phyloP scores from a whole-genome alignment of 2,329 filamentous ascomycete species.

The Colletotrichum godetiae region DNA sequence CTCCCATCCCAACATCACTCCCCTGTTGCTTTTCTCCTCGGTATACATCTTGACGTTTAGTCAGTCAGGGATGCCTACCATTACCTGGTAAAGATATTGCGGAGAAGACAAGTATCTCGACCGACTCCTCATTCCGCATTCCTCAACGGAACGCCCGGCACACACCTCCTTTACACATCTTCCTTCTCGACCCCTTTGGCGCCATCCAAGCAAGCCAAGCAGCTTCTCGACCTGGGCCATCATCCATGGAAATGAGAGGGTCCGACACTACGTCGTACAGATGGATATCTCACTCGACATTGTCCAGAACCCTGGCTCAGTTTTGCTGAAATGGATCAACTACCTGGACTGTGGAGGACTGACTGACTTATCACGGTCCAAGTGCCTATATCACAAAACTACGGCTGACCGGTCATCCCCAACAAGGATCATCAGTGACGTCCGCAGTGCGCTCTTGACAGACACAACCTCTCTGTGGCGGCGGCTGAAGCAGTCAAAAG shows the following conservation, averaged over 20 bases:
- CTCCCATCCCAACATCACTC: too few relatives aligned
- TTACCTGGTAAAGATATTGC: background rate
- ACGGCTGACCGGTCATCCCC: conserved; percentile 2
- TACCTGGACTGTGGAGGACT: background rate
- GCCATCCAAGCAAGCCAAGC: background rate
- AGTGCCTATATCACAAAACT: background rate
- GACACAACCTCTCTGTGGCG: background rate
- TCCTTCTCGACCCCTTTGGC: background rate
- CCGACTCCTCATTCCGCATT: background rate
- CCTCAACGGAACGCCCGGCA: background rate
- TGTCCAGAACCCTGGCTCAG: background rate
- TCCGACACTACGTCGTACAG: background rate
- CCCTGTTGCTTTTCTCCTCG: background rate
- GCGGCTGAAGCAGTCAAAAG: background rate
- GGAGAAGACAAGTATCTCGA: background rate
- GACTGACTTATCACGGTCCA: background rate
- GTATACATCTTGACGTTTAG: background rate
- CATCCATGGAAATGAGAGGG: background rate
- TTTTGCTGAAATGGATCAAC: background rate
- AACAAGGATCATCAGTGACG: background rate
- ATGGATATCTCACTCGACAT: background rate
- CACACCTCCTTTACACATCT: background rate
- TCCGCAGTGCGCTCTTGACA: background rate
- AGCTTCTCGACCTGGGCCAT: background rate
- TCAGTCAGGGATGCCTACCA: background rate